Evolutionary conservation across 2,329 filamentous ascomycete genomes (phyloP), one percentile per base, ranked within the genome.

Genomic region (Ceratocystis lukuohia): DNA sequence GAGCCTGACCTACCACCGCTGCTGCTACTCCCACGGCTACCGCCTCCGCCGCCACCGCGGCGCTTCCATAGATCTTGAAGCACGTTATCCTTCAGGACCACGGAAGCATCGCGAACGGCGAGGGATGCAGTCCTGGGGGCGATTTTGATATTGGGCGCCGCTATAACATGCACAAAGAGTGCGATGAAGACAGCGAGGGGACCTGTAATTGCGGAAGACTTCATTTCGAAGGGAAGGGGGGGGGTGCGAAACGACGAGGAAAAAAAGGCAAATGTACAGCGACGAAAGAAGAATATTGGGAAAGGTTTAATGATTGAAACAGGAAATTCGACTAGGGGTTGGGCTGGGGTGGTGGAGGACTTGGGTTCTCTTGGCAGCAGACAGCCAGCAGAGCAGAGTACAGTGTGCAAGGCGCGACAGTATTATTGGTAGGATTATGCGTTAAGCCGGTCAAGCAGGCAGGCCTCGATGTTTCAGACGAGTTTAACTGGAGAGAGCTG

Each of bases 41-140:
- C 80, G 10, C 80, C 75, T 7, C 81, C 82, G 5, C 83, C 84
- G 61, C 84, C 84, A 45, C 84, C 84, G 71, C 82, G 82, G 69
- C 84, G 79, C 76, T 84, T 85, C 76, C 78, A 84, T 25, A 86
- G 74, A 41, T 59, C 56, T 2, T 30, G 1, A 65, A 22, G 25
- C 2, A 56, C 7, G 30, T n/a, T 37, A 44, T 56, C 33, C 20
- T 57, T 33, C 17, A 30, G 5, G 1, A 10, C 12, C 10, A 22
- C 17, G 7, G 63, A 65, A 20, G 41, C 30, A 28, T 62, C 61
- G 37, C 41, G 61, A 25, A 61, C 22, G 37, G 50, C 25, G 5
- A 59, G 12, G 3, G 37, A 64, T 15, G 62, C 33, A 37, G 37
- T 0, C 12, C 3, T 15, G 37, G 45, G 53, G 17, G 20, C 61